These are phyloP conservation scores for Paramecium octaurelia DNA, from an alignment of 73 alveolate genomes.

Conservation along the genomic window DNA sequence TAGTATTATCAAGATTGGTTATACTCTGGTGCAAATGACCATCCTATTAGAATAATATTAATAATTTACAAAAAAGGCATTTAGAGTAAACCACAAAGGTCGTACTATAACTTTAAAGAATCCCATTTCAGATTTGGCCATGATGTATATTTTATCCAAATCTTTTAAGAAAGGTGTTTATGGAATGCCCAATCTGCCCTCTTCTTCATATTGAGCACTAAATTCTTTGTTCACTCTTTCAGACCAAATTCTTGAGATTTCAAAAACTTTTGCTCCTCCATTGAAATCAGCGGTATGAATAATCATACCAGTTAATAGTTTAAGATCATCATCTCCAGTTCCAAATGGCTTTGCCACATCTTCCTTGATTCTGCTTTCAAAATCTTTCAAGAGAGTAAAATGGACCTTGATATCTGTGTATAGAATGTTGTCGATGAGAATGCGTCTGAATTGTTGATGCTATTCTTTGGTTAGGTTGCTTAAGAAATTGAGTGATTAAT, in stretches of 20 bases:
- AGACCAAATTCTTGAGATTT: constrained; percentile 59
- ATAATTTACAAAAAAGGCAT: constrained; percentile 38
- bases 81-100: constrained; percentile 54
- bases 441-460: constrained; percentile 33
- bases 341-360: not conserved
- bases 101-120: constrained; percentile 57
- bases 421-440: constrained; percentile 43
- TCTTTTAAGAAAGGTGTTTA: constrained; percentile 58
- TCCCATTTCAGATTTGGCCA: constrained; percentile 63
- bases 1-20: constrained; percentile 34
- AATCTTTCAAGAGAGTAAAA: constrained; percentile 40
- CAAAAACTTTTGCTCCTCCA: constrained; percentile 62
- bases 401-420: constrained; percentile 58
- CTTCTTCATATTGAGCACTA: constrained; percentile 57
- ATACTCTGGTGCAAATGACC: not conserved
- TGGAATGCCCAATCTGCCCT: constrained; percentile 54
- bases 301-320: constrained; percentile 59
- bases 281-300: constrained; percentile 63
- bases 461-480: not conserved
- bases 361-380: constrained; percentile 46
- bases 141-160: constrained; percentile 48
- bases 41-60: not conserved
- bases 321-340: constrained; percentile 49
- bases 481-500: constrained; percentile 20
- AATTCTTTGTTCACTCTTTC: constrained; percentile 62